Evolutionary conservation across 1,284 basidiomycete genomes (phyloP).

Genomic region (Termitomyces sp.): DNA sequence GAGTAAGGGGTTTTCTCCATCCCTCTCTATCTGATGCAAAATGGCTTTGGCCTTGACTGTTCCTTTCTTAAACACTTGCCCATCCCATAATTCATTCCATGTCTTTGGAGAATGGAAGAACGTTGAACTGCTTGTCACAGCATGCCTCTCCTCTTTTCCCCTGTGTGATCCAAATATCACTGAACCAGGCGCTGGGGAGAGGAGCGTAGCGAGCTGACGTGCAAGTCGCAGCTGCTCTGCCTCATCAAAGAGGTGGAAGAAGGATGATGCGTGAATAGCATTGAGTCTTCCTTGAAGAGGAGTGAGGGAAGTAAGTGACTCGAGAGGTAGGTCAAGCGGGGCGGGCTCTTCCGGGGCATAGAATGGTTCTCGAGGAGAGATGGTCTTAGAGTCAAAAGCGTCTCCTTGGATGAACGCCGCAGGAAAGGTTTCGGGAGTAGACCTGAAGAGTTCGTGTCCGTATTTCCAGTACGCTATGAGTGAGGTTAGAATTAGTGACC

Average conservation of each 20-base stretch:
- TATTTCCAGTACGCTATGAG: constrained; percentile 31
- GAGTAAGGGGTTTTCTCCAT: background rate
- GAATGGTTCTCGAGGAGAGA: constrained; percentile 27
- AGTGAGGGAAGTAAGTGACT: constrained; percentile 31
- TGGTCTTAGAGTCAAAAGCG: constrained; percentile 32
- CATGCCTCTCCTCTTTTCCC: constrained; percentile 12
- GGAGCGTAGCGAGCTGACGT: constrained; percentile 27
- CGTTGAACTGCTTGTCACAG: constrained; percentile 8
- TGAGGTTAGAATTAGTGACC: background rate
- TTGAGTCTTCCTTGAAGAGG: constrained; percentile 38
- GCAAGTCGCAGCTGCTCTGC: constrained; percentile 38
- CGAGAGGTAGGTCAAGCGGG: constrained; percentile 21
- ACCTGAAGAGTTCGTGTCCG: constrained; percentile 34
- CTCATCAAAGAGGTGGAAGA: constrained; percentile 49
- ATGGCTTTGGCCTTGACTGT: constrained; percentile 30
- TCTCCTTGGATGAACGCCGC: constrained; percentile 43
- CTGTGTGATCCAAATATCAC: constrained; percentile 28
- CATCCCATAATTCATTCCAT: constrained; percentile 40
- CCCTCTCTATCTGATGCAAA: constrained; percentile 13
- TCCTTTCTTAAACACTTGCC: constrained; percentile 32
- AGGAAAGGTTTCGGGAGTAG: constrained; percentile 35
- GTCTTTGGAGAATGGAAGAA: constrained; percentile 33
- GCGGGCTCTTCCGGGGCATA: constrained; percentile 18
- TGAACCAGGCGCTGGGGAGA: constrained; percentile 26
- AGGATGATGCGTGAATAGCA: constrained; percentile 36